These are phyloP conservation scores for Penicillium olsonii DNA, from an alignment of 2,329 filamentous ascomycete species.

Conservation along the genomic window DNA sequence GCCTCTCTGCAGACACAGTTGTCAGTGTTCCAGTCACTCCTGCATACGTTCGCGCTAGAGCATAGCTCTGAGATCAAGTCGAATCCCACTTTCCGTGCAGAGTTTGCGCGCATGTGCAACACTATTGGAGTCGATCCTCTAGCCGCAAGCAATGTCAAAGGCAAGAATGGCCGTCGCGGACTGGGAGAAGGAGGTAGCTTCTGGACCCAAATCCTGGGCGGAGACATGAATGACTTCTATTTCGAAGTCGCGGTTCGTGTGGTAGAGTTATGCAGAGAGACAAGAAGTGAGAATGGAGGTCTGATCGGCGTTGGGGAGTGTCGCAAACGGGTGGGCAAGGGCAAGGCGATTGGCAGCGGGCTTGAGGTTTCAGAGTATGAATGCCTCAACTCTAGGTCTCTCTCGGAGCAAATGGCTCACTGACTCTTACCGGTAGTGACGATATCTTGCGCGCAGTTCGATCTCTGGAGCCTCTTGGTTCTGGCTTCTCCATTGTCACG, in stretches of 20 bases:
- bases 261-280: constrained; percentile 87
- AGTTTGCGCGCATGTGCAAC: constrained; percentile 98
- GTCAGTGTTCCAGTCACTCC: constrained; percentile 89
- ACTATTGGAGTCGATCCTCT: constrained; percentile 95
- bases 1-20: constrained; percentile 89
- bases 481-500: constrained; percentile 79
- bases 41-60: constrained; percentile 92
- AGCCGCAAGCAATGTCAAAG: constrained; percentile 63
- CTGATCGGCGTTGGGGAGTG: constrained; percentile 84
- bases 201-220: constrained; percentile 89
- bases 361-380: constrained; percentile 76
- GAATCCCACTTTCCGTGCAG: constrained; percentile 89
- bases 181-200: constrained; percentile 63
- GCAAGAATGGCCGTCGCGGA: constrained; percentile 50
- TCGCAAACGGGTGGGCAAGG: constrained; percentile 70
- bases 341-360: constrained; percentile 71
- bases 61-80: constrained; percentile 96
- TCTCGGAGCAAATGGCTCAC: neutral
- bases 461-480: constrained; percentile 82
- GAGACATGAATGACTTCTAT: constrained; percentile 96
- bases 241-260: constrained; percentile 96
- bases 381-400: constrained; percentile 3
- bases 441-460: constrained; percentile 88
- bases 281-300: constrained; percentile 86
- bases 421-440: constrained; percentile 57